Evolutionary conservation across 805 yeast species (phyloP).

Genomic region (Kazachstania psychrophila): DNA sequence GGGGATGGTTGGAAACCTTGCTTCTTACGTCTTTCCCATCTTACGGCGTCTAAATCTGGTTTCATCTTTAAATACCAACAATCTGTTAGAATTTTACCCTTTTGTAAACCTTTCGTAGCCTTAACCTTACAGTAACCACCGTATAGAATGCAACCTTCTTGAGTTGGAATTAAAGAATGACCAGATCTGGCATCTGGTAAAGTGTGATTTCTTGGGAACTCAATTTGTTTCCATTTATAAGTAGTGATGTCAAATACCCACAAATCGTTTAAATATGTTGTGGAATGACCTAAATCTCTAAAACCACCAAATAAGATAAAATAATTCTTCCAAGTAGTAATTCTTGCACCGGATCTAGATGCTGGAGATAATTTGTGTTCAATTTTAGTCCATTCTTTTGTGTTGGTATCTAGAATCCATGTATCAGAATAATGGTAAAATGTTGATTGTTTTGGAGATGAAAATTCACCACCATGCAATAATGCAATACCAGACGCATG

Average conservation of each 20-base stretch:
- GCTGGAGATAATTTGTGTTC: constrained; percentile 59
- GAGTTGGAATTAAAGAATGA: constrained; percentile 69
- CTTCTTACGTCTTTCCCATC: constrained; percentile 86
- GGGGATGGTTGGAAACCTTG: constrained; percentile 89
- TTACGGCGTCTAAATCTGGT: constrained; percentile 55
- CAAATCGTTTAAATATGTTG: constrained; percentile 74
- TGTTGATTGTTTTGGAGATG: constrained; percentile 90
- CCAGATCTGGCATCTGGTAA: constrained; percentile 91
- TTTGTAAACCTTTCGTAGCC: constrained; percentile 77
- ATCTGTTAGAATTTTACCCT: constrained; percentile 83
- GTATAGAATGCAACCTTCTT: constrained; percentile 76
- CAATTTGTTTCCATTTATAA: constrained; percentile 86
- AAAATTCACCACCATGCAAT: constrained; percentile 93
- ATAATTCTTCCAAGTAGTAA: constrained; percentile 87
- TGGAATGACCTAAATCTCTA: constrained; percentile 74
- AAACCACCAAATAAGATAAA: constrained; percentile 86
- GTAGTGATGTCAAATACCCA: constrained; percentile 90
- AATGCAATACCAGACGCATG: constrained; percentile 84
- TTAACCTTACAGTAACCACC: constrained; percentile 80
- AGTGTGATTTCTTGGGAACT: constrained; percentile 71
- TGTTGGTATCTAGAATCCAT: constrained; percentile 79
- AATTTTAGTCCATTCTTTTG: constrained; percentile 84
- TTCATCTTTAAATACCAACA: constrained; percentile 85
- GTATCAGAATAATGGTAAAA: constrained; percentile 95
- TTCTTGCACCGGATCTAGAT: constrained; percentile 86